These are phyloP conservation scores for Chlamydomonas applanata DNA, from an alignment of 139 green algal genomes.

Conservation along the genomic window DNA sequence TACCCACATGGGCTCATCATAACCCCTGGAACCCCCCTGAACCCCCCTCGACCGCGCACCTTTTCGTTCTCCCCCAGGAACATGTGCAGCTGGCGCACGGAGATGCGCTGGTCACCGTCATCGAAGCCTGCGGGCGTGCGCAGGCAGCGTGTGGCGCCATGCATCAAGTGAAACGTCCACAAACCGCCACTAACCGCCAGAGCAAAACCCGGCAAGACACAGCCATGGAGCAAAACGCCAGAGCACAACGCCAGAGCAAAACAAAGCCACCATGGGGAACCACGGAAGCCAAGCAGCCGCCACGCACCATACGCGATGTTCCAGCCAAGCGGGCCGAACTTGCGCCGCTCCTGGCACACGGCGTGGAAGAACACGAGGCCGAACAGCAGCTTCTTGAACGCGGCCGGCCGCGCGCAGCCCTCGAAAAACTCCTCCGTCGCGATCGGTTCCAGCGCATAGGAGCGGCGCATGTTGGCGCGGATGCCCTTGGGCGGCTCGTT, in stretches of 20 bases:
- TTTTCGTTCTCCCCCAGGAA: constrained; percentile 60
- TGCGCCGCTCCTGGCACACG: constrained; percentile 49
- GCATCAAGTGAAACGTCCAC: too few species aligned
- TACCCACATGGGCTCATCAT: background rate
- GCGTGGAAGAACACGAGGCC: constrained; percentile 65
- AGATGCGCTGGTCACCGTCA: constrained; percentile 69
- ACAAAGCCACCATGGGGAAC: too few species aligned
- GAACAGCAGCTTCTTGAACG: constrained; percentile 71
- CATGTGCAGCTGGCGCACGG: constrained; percentile 67
- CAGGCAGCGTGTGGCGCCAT: too few species aligned
- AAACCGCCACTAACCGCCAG: too few species aligned
- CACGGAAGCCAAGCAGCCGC: too few species aligned
- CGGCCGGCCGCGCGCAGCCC: constrained; percentile 33
- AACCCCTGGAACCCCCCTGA: background rate
- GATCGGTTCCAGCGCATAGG: constrained; percentile 62
- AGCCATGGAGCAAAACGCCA: too few species aligned
- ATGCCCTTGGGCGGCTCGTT: constrained; percentile 77
- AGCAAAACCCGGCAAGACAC: too few species aligned
- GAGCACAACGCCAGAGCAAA: too few species aligned
- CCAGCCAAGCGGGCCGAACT: constrained; percentile 65
- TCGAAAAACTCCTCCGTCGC: constrained; percentile 50
- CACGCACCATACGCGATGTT: constrained; percentile 69
- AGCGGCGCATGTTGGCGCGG: constrained; percentile 70
- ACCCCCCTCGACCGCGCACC: background rate
- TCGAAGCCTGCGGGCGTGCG: constrained; percentile 52